These are phyloP conservation scores for Globisporangium radiosum DNA, from an alignment of 352 stramenopile species.

Conservation along the genomic window DNA sequence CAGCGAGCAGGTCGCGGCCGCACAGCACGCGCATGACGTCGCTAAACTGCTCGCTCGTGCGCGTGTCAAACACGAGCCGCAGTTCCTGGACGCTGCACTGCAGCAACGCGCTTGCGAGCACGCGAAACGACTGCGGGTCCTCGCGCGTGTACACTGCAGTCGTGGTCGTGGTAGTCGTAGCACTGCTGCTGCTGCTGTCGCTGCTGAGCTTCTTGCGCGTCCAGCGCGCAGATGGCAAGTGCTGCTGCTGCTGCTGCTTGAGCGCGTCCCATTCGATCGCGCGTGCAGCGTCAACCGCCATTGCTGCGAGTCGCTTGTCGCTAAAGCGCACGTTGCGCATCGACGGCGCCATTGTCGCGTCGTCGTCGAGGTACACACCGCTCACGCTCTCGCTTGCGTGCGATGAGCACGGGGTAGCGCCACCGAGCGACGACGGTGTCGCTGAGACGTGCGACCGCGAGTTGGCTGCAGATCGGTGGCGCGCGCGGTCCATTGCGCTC, in stretches of 20 bases:
- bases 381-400: neutral
- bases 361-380: no score
- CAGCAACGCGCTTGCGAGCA: conserved; percentile 9
- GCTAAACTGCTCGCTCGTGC: conserved; percentile 12
- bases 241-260: conserved; percentile 2
- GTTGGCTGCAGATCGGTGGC: no score
- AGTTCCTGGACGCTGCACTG: conserved; percentile 12
- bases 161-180: neutral
- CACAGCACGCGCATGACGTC: conserved; percentile 9
- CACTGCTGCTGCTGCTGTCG: conserved; percentile 3
- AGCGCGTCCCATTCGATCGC: conserved; percentile 30
- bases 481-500: neutral
- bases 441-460: neutral
- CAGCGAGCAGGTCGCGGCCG: neutral
- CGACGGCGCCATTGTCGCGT: neutral
- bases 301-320: conserved; percentile 28
- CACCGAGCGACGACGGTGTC: no score
- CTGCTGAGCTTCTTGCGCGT: conserved; percentile 15
- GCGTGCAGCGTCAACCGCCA: conserved; percentile 19
- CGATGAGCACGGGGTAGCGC: neutral
- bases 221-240: conserved; percentile 20
- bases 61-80: conserved; percentile 9
- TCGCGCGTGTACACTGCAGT: conserved; percentile 10
- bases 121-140: conserved; percentile 10
- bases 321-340: conserved; percentile 14